A percentile compares a stretch with the other conserved stretches of the same genome.
phyloP scores from a whole-genome alignment of 305 asterid genomes.

The Rubia peregrina region DNA sequence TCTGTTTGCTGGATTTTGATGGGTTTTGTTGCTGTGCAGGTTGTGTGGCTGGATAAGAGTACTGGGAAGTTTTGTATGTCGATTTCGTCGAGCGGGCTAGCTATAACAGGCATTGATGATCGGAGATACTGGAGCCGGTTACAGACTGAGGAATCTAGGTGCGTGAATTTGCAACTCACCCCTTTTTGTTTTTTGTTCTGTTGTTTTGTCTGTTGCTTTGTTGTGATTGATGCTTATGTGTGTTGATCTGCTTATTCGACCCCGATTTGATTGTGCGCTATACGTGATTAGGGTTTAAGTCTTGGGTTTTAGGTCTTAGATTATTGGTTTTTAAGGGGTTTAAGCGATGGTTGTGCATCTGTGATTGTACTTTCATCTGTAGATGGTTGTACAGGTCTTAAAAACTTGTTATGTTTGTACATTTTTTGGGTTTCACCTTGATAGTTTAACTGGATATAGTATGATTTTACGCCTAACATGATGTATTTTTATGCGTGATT shows the following conservation, averaged over 20 bases:
- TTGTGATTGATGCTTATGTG: constrained; percentile 15
- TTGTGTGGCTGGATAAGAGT: constrained; percentile 80
- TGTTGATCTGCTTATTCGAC: background rate
- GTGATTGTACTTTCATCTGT: background rate
- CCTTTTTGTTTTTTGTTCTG: background rate
- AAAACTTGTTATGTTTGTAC: background rate
- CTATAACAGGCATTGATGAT: constrained; percentile 84
- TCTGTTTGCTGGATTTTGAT: background rate
- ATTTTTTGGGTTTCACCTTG: too few relatives aligned
- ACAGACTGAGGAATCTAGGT: constrained; percentile 85
- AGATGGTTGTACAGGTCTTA: background rate
- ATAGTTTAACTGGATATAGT: too few relatives aligned
- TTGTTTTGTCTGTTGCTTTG: constrained; percentile 2
- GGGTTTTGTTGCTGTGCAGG: constrained; percentile 40
- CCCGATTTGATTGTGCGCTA: background rate
- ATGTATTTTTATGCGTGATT: background rate
- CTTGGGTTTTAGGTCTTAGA: background rate
- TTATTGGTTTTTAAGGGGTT: background rate
- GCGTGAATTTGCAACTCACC: constrained; percentile 21
- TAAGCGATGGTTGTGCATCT: background rate
- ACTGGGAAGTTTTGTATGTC: constrained; percentile 64
- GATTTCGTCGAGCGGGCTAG: constrained; percentile 60
- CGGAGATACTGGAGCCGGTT: constrained; percentile 89
- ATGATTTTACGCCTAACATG: background rate
- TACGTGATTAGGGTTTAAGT: background rate